Evolutionary conservation across 139 green algal species (phyloP), one percentile per base, ranked within the genome.

Genomic region (Dunaliella primolecta): DNA sequence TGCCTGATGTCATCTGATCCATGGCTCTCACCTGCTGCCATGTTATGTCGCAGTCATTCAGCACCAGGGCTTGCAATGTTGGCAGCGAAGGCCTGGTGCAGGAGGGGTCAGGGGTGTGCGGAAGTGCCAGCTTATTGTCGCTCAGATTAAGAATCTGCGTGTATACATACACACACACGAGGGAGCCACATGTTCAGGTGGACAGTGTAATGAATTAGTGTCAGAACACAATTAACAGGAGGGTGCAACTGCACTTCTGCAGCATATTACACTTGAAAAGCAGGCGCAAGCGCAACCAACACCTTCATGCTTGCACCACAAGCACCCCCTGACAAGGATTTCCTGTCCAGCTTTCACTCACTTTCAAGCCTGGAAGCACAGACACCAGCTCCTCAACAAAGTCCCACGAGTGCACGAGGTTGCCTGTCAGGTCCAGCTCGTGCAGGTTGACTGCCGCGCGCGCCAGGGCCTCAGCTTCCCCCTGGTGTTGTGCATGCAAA

Each of bases 401-500:
- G 3, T 29, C 30, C 94, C 94, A 97, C 72, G 37, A 55, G 2
- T 71, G n/a, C 0, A 97, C 78, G 25, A 96, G 88, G 87, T 97
- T 97, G 78, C 86, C 89, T 34, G 89, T 91, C 3, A 97, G 85
- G 86, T 96, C 92, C 32, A 97, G 86, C 83, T 94, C 88, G 3
- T 70, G 78, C 0, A 97, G 82, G 27, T 70, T 75, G 20, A 88
- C 88, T 1, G 84, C 56, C 1, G 87, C n/a, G 0, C 70, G 32
- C 0, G 38, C 29, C 35, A 95, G 85, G 30, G 83, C 77, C 0
- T 64, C 81, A 0, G 86, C 1, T 25, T 83, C 46, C 0, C 86
- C 92, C 92, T 93, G 84, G n/a, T 55, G 23, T 79, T n/a, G 77
- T n/a, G 76, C 76, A 29, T 29, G 20, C 38, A 75, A 27, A 76